A percentile compares a stretch with the other conserved stretches of the same genome.
These are phyloP conservation scores for Malus domestica DNA, from an alignment of 306 rosid species.

Conservation along the genomic window DNA sequence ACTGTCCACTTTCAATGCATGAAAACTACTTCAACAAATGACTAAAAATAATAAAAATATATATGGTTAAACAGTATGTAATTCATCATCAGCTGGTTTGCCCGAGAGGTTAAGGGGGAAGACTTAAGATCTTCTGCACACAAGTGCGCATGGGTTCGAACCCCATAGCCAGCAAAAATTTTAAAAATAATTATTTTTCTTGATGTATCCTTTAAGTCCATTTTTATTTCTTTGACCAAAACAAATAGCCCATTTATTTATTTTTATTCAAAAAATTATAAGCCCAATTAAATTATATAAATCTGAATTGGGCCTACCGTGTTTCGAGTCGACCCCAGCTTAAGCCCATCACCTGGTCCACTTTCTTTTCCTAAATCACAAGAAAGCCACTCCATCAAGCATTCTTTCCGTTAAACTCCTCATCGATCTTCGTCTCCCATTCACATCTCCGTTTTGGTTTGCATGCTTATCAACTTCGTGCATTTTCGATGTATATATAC, in stretches of 20 bases:
- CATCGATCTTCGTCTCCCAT: no score
- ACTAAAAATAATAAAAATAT: neutral
- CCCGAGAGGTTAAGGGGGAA: conserved; percentile 26
- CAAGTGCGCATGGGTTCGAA: conserved; percentile 38
- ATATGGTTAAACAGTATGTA: fast-evolving
- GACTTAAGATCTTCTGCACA: conserved; percentile 36
- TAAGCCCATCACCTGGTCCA: neutral
- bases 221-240: no score
- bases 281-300: neutral
- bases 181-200: neutral
- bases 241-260: neutral
- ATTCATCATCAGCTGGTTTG: neutral
- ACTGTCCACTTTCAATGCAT: conserved; percentile 22
- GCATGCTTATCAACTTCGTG: no score
- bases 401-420: neutral
- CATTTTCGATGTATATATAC: no score
- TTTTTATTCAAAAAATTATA: neutral
- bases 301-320: neutral
- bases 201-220: no score
- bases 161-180: conserved; percentile 25
- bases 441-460: no score
- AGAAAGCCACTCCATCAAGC: neutral
- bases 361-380: conserved; percentile 11
- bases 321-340: neutral
- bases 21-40: conserved; percentile 2